A percentile compares a stretch with the other conserved stretches of the same genome.
These are phyloP conservation scores for Fusarium kyushuense DNA, from an alignment of 2,329 filamentous ascomycete species.

Conservation along the genomic window DNA sequence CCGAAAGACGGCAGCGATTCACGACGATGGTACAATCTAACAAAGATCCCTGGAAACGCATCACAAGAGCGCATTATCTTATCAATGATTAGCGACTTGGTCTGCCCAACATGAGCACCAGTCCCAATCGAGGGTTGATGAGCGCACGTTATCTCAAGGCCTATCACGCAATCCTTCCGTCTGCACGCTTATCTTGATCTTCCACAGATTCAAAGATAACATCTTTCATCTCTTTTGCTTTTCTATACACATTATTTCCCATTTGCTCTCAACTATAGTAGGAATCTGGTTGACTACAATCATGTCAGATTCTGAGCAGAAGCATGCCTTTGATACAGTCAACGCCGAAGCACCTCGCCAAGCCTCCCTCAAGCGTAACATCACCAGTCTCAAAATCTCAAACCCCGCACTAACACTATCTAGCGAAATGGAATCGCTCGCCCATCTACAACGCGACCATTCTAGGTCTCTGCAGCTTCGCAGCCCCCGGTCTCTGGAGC, in stretches of 20 bases:
- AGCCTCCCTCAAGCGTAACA: conserved; percentile 6
- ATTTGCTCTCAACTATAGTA: neutral
- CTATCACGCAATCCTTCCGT: neutral
- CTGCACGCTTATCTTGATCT: conserved; percentile 8
- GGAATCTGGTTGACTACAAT: neutral
- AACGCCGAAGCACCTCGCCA: neutral
- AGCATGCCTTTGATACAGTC: neutral
- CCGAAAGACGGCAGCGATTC: neutral
- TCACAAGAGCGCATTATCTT: neutral
- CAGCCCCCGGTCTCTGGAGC: conserved; percentile 47
- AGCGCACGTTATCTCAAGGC: neutral
- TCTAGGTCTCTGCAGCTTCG: conserved; percentile 48
- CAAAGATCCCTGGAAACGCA: neutral
- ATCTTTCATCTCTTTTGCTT: neutral
- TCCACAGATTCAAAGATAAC: neutral
- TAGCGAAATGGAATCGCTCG: conserved; percentile 46
- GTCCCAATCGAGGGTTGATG: neutral
- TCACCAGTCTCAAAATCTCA: neutral
- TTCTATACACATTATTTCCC: neutral
- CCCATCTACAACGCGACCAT: conserved; percentile 49
- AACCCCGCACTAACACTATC: neutral
- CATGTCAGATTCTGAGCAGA: conserved; percentile 18
- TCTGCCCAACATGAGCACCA: neutral
- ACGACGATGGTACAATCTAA: neutral
- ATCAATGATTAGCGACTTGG: neutral